Base-by-base conservation (phyloP, 176 grass and related monocot species). In the Rhynchospora pubera region DNA sequence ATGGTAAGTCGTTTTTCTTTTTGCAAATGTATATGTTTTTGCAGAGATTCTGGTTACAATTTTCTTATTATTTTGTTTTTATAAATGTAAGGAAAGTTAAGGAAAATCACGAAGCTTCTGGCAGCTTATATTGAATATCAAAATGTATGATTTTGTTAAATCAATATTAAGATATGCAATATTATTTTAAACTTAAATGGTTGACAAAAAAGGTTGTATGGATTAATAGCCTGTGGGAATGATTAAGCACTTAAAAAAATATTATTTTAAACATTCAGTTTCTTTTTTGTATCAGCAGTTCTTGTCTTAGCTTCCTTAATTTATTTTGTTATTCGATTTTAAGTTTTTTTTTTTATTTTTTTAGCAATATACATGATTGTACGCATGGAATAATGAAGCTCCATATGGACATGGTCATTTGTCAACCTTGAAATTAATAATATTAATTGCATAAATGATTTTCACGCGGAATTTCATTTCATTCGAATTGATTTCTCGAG, bases 1-100 rank as follows among this genome's bases (percentile, higher is more conserved):
- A 76, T 96, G 93, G 97, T 83, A 90, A 99, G 91, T 84, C 22
- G 14, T 52, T 69, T 43, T 9, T 26, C 22, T 60, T n/a, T 56
- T 30, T 30, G n/a, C 48, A 76, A 53, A 30, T 30, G 1, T 15
- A 53, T 75, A 75, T 24, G 7, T 45, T n/a, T 16, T 23, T 63
- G 16, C 32, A 67, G 5, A 43, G 23, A 67, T 39, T 39, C 65
- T 67, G 65, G 30, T 67, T 16, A 15, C 32, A 43, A 15, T 67
- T 67, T 43, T 5, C 13, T 43, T 32, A 39, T 65, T 4, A 67
- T 39, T 42, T 18, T 3, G 8, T 18, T 67, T 6, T 39, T 18
- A 66, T 18, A 66, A 50, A 50, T 73, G 44, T 24, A 24, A 73
- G 48, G 26, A 28, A 28, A 50, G 48, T 12, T 2, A 73, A 24